Conservation (phyloP, 2,329 filamentous ascomycete species). For the Cladosporium sphaerospermum region DNA sequence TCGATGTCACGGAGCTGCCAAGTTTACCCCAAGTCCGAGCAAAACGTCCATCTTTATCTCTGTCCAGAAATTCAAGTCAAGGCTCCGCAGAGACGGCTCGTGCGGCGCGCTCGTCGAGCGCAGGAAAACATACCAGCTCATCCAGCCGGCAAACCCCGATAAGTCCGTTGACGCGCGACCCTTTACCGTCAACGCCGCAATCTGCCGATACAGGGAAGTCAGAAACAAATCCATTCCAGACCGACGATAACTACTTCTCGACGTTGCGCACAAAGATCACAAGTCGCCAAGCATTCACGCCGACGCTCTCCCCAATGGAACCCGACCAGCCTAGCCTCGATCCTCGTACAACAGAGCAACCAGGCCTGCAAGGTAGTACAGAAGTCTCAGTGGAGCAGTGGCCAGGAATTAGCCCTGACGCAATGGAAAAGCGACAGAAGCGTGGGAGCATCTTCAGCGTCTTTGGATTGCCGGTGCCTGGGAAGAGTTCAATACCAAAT, state of each 20-base stretch:
- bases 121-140: not conserved
- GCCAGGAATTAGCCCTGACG: not conserved
- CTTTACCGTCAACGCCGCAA: not conserved
- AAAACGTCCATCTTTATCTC: not conserved
- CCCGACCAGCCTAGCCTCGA: not conserved
- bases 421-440: constrained; percentile 13
- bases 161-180: not conserved
- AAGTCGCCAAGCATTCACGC: constrained; percentile 3
- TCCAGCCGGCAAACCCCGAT: not conserved
- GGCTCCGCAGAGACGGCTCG: not conserved
- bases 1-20: not conserved
- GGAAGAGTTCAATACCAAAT: not conserved
- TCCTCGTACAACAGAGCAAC: not conserved
- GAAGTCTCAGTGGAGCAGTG: not conserved
- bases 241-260: constrained; percentile 11
- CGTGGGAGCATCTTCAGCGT: constrained; percentile 17
- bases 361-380: not conserved
- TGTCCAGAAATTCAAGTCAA: not conserved
- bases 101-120: not conserved
- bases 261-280: constrained; percentile 3
- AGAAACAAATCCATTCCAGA: constrained; percentile 5
- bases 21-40: not conserved
- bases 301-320: constrained; percentile 2
- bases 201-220: constrained; percentile 1
- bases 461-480: constrained; percentile 14